Conservation (phyloP, 176 grass and related monocot species). For the Cenchrus fungigraminus region DNA sequence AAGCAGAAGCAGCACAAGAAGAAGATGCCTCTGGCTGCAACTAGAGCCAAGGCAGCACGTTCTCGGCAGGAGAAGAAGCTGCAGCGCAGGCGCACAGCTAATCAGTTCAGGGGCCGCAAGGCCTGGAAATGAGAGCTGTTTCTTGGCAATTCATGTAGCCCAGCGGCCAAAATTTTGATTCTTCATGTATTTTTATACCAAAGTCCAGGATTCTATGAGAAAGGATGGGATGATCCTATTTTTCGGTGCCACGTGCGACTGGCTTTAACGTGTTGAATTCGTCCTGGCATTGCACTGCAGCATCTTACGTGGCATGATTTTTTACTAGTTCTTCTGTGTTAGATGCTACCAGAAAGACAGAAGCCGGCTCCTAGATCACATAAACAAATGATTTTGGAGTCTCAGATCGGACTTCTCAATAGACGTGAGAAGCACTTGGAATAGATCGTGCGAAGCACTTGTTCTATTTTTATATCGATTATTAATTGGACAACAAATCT, state of each 20-base stretch:
- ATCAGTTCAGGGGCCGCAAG: constrained; percentile 83
- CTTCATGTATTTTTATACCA: background rate
- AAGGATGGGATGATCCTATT: background rate
- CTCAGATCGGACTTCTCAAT: too few species aligned
- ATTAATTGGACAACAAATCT: too few species aligned
- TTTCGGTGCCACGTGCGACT: background rate
- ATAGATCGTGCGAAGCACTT: too few species aligned
- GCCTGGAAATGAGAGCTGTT: constrained; percentile 73
- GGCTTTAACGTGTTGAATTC: background rate
- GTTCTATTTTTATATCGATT: too few species aligned
- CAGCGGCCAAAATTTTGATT: constrained; percentile 43
- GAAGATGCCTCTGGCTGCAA: constrained; percentile 76
- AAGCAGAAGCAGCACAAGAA: constrained; percentile 88
- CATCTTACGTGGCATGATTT: too few species aligned
- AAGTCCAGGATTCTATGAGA: background rate
- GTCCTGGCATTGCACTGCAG: background rate
- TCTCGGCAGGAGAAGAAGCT: constrained; percentile 71
- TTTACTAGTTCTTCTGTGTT: too few species aligned
- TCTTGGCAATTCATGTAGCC: constrained; percentile 9
- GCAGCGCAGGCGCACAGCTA: constrained; percentile 49
- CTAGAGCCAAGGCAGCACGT: constrained; percentile 63
- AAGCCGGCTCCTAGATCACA: too few species aligned
- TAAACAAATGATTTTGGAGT: too few species aligned
- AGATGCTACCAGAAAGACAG: too few species aligned
- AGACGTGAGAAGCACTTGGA: too few species aligned